Conservation (phyloP, 164 flowering plant species). For the Umbilicus rupestris region DNA sequence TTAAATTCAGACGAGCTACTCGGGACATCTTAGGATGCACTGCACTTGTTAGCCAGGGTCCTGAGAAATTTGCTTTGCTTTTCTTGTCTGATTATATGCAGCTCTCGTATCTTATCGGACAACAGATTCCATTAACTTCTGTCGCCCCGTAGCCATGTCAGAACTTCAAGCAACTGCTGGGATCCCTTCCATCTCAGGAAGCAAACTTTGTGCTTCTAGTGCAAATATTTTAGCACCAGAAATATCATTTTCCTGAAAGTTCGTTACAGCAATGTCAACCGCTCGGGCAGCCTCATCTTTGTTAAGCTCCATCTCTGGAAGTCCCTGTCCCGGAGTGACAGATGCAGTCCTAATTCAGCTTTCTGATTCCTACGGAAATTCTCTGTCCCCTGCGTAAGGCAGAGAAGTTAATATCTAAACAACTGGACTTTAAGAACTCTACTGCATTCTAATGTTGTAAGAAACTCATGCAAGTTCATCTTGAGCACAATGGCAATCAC, state of each 20-base stretch:
- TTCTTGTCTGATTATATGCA: conserved; percentile 19
- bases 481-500: not conserved
- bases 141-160: too few species aligned
- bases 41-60: not conserved
- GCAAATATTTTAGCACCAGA: conserved; percentile 21
- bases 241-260: conserved; percentile 16
- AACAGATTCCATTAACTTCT: conserved; percentile 27
- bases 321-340: not conserved
- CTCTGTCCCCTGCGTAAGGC: not conserved
- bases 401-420: not conserved
- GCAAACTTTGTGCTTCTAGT: conserved; percentile 21
- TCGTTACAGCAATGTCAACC: conserved; percentile 20
- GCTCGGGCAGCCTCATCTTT: conserved; percentile 25
- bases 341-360: not conserved
- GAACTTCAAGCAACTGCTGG: conserved; percentile 18
- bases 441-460: not conserved
- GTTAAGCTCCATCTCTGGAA: conserved; percentile 22
- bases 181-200: conserved; percentile 26
- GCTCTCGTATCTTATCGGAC: conserved; percentile 18
- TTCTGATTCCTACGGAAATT: not conserved
- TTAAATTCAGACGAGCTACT: too few species aligned
- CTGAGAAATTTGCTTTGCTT: not conserved
- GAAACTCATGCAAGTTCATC: not conserved
- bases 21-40: too few species aligned
- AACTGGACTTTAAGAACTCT: not conserved